Percentiles rank a stretch among this genome's conserved stretches.
These are phyloP conservation scores for Clarireedia sp. DNA, from an alignment of 2,329 filamentous ascomycete genomes.

Conservation along the genomic window DNA sequence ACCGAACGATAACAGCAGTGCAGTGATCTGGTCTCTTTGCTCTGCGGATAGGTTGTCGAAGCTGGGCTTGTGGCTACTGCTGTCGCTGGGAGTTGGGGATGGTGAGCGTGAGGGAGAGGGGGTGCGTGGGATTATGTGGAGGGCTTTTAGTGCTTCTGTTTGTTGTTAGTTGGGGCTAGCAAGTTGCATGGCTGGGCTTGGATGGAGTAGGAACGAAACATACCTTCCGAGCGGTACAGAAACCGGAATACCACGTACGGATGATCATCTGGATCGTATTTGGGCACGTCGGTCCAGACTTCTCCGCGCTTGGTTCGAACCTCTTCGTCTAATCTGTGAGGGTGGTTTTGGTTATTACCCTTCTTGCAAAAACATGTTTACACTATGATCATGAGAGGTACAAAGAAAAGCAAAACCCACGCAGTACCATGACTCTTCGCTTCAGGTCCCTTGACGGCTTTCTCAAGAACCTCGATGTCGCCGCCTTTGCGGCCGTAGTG, in stretches of 20 bases:
- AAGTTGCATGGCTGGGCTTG: background rate
- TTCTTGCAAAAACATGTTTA: too few relatives aligned
- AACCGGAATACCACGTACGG: background rate
- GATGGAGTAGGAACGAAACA: background rate
- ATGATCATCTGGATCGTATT: background rate
- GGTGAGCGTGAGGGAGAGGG: background rate
- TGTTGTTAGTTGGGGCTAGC: background rate
- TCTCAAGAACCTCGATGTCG: constrained; percentile 14
- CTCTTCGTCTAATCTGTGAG: background rate
- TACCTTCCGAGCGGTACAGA: constrained; percentile 2
- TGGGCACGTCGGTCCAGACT: background rate
- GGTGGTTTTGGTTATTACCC: background rate
- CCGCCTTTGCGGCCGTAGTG: too few relatives aligned
- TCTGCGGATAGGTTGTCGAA: background rate
- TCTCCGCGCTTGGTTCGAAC: background rate
- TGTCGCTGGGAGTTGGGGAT: background rate
- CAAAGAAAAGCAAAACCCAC: constrained; percentile 7
- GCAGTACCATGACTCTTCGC: constrained; percentile 15
- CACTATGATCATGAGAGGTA: too few relatives aligned
- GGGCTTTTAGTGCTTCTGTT: background rate
- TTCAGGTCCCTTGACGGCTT: constrained; percentile 14
- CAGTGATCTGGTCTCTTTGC: background rate
- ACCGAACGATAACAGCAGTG: too few relatives aligned
- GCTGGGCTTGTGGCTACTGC: too few relatives aligned
- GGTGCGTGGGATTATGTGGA: background rate